Evolutionary conservation across 805 yeast species (phyloP), one percentile per base, ranked within the genome.

Genomic region (Candida mattraensis): DNA sequence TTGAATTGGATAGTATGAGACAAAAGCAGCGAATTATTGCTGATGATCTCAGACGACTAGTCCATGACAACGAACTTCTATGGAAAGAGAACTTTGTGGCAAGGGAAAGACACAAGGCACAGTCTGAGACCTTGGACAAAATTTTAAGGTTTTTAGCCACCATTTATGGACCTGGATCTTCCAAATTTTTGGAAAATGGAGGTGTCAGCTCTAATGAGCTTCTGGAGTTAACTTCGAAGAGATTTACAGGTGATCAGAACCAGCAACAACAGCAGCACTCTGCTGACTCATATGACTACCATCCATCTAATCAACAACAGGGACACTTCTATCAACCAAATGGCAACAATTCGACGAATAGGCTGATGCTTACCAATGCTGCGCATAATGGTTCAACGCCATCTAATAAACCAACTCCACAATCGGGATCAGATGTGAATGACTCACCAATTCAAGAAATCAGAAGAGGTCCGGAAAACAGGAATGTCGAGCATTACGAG

Each of bases 1-100:
- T 69, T 32, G 97, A 89, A 59, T 64, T 89, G 38, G 93, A 87
- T 43, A 69, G 69, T 36, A 74, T 93, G 48, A 86, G 84, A 56
- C 69, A 74, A 50, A 85, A 86, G 52, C 99, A 93, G 60, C 53
- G 76, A 43, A 75, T 85, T 13, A 86, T 93, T 13, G 76, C 87
- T 4, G 93, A 88, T 49, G 98, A 93, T 55, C 67, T 93, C 44
- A 68, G 83, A 48, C 71, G 97, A 39, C 78, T 93, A 24, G 73
- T 88, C 40, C 81, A 81, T 42, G 98, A 93, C 56, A 93, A 91
- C 63, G 91, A 87, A 56, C 61, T 87, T 51, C 63, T 93, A 28
- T 93, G 99, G 99, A 81, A 83, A 42, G 98, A 93, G 56, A 83
- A 87, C 52, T 80, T 73, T 56, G 64, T 80, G 39, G 82, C 91